Evolutionary conservation across 108 stramenopile species (phyloP).

Genomic region (Licmophora abbreviata): DNA sequence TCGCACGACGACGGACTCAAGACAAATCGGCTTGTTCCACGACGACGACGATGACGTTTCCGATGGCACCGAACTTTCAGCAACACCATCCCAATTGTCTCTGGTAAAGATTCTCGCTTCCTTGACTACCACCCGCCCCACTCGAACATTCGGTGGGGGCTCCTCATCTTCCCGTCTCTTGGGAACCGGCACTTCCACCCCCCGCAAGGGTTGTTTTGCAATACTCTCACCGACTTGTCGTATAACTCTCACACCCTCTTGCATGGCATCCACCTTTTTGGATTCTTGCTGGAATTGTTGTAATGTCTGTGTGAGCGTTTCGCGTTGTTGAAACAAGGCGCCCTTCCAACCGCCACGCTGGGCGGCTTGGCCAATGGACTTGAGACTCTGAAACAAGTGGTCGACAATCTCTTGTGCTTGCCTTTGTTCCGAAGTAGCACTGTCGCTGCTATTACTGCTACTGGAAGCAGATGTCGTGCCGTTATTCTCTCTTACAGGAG

Average conservation of each 20-base stretch:
- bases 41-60: not conserved
- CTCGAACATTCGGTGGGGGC: conserved; percentile 21
- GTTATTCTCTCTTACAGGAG: no score
- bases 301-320: conserved; percentile 22
- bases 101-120: conserved; percentile 49
- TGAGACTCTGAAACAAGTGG: conserved; percentile 38
- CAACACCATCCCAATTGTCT: conserved; percentile 19
- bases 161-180: conserved; percentile 1
- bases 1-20: conserved; percentile 26
- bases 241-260: conserved; percentile 21
- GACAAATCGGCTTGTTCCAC: conserved; percentile 48
- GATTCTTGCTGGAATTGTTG: conserved; percentile 18
- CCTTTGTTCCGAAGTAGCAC: not conserved
- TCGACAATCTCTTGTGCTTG: conserved; percentile 40
- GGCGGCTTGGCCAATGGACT: conserved; percentile 36
- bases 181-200: conserved; percentile 14
- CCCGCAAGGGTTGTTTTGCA: no score
- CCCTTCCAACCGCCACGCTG: conserved; percentile 20
- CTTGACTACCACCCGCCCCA: conserved; percentile 33
- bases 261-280: conserved; percentile 19
- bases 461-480: no score
- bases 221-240: conserved; percentile 15
- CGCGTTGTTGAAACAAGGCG: conserved; percentile 28
- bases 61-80: not conserved
- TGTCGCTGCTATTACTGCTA: no score